Evolutionary conservation across 2,329 filamentous ascomycete species (phyloP).

Genomic region (Colletotrichum shisoi): DNA sequence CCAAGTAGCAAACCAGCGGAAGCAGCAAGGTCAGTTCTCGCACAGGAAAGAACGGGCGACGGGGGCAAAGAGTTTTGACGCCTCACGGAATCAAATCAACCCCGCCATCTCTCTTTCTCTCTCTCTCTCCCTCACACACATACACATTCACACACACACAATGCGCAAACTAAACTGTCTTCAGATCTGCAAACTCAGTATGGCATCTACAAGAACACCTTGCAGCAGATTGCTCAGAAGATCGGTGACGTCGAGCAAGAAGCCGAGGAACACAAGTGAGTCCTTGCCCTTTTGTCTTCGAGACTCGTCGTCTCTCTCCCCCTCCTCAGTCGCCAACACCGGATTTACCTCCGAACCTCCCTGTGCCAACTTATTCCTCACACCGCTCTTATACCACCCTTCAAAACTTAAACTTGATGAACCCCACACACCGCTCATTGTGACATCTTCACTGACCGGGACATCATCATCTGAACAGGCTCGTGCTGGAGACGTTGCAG

Average conservation of each 20-base stretch:
- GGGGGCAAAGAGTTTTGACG: not conserved
- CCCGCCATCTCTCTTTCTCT: conserved; percentile 10
- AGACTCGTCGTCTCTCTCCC: too few relatives aligned
- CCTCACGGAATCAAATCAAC: conserved; percentile 8
- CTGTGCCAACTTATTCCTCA: conserved; percentile 13
- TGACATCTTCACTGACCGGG: not conserved
- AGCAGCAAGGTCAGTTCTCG: conserved; percentile 71
- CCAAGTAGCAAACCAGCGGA: conserved; percentile 63
- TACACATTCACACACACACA: not conserved
- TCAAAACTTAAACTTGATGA: conserved; percentile 5
- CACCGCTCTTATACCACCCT: conserved; percentile 30
- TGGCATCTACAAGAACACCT: conserved; percentile 75
- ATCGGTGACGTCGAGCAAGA: conserved; percentile 98
- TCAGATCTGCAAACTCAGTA: conserved; percentile 83
- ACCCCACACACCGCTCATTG: conserved; percentile 26
- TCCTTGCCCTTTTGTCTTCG: conserved; percentile 42
- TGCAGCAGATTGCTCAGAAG: conserved; percentile 93
- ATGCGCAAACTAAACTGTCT: conserved; percentile 26
- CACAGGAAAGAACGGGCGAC: not conserved
- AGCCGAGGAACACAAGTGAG: conserved; percentile 96
- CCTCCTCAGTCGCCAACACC: conserved; percentile 14
- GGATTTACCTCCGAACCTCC: conserved; percentile 34
- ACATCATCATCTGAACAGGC: conserved; percentile 61
- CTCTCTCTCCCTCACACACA: too few relatives aligned
- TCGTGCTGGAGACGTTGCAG: conserved; percentile 89